Evolutionary conservation across 106 monocot species (phyloP).

Genomic region (Apostasia ramifera): DNA sequence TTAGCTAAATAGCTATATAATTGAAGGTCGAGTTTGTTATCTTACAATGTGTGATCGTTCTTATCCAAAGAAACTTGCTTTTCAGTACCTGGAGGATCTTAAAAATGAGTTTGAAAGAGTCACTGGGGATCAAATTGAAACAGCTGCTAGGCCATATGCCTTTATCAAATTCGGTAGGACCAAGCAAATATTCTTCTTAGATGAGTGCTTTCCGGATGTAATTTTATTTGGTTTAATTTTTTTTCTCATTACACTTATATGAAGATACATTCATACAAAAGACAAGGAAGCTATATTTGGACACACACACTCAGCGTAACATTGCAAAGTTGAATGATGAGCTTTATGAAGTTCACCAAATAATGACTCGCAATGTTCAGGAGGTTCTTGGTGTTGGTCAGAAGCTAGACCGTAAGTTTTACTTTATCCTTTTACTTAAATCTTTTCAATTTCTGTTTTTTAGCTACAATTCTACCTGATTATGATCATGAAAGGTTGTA

Average conservation of each 20-base stretch:
- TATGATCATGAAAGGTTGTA: not conserved
- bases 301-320: slow-evolving; percentile 88
- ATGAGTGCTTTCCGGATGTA: not conserved
- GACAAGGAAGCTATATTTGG: slow-evolving; percentile 93
- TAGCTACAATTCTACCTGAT: not conserved
- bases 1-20: slow-evolving; percentile 64
- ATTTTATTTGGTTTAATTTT: not conserved
- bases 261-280: slow-evolving; percentile 97
- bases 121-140: slow-evolving; percentile 89
- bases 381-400: slow-evolving; percentile 99
- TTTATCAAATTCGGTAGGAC: slow-evolving; percentile 95
- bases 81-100: slow-evolving; percentile 95
- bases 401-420: slow-evolving; percentile 88
- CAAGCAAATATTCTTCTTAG: too few relatives aligned
- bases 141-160: slow-evolving; percentile 96
- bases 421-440: slow-evolving; percentile 8
- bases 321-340: slow-evolving; percentile 97
- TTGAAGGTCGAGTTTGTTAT: slow-evolving; percentile 97
- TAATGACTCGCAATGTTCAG: slow-evolving; percentile 99
- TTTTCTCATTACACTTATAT: slow-evolving; percentile 14
- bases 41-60: slow-evolving; percentile 98
- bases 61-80: slow-evolving; percentile 98
- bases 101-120: slow-evolving; percentile 98
- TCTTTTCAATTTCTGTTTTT: not conserved
- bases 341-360: slow-evolving; percentile 95